phyloP scores from a whole-genome alignment of 805 yeast species.

The Metschnikowia baotianmanensis region DNA sequence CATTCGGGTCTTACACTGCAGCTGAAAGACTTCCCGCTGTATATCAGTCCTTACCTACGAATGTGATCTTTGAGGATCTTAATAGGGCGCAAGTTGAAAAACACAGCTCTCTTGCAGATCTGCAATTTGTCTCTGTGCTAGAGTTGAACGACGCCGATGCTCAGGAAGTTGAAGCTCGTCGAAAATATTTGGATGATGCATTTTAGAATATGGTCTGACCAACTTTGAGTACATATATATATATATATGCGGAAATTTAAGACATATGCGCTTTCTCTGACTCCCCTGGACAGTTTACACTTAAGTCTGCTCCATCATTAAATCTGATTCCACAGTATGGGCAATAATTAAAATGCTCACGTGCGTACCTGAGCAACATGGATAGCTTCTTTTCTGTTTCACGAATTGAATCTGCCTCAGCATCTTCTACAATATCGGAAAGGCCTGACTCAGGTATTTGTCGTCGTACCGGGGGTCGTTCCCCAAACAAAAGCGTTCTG shows the following conservation, averaged over 20 bases:
- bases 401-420: background rate
- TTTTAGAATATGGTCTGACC: too few relatives aligned
- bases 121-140: slow-evolving; percentile 18
- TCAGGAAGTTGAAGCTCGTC: background rate
- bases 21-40: slow-evolving; percentile 21
- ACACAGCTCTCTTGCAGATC: slow-evolving; percentile 17
- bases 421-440: background rate
- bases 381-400: slow-evolving; percentile 2
- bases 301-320: slow-evolving; percentile 10
- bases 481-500: slow-evolving; percentile 3
- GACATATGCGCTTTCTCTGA: slow-evolving; percentile 3
- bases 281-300: slow-evolving; percentile 16
- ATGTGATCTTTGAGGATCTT: slow-evolving; percentile 23
- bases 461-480: background rate
- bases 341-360: slow-evolving; percentile 15
- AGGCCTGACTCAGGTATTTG: too few relatives aligned
- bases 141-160: slow-evolving; percentile 19
- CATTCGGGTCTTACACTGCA: slow-evolving; percentile 13
- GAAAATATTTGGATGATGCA: slow-evolving; percentile 11
- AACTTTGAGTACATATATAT: background rate
- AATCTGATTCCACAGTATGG: slow-evolving; percentile 16
- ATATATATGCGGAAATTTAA: background rate
- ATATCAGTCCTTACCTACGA: slow-evolving; percentile 18
- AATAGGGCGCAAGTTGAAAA: slow-evolving; percentile 10
- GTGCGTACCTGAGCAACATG: slow-evolving; percentile 6